Percentiles rank a stretch among this genome's conserved stretches.
Evolutionary conservation across 2,329 filamentous ascomycete genomes (phyloP).

Genomic region (Chrysoporthe cubensis): DNA sequence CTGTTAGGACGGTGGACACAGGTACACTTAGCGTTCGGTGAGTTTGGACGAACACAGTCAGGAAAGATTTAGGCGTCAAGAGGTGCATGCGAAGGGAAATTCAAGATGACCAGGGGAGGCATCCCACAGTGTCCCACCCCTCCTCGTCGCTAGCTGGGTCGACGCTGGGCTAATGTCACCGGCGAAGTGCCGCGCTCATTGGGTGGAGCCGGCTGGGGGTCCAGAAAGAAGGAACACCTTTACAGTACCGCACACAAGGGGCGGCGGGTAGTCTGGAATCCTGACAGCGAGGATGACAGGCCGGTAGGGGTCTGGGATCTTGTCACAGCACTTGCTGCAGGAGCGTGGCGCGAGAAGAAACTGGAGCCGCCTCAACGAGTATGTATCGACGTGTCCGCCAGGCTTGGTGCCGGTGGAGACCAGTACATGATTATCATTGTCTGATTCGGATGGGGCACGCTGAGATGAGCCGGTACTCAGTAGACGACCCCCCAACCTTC

Average conservation of each 20-base stretch:
- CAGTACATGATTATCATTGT: neutral
- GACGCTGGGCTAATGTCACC: conserved; percentile 2
- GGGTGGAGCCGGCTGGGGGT: conserved; percentile 4
- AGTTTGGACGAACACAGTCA: neutral
- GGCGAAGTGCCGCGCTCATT: conserved; percentile 8
- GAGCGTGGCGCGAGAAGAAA: neutral
- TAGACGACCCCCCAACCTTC: neutral
- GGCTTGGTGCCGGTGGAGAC: neutral
- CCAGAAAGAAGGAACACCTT: conserved; percentile 8
- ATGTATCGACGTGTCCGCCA: neutral
- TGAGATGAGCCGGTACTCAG: conserved; percentile 1
- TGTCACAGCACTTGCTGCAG: neutral
- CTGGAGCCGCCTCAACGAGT: neutral
- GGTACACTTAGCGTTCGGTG: neutral
- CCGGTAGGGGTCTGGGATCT: neutral
- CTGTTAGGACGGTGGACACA: too few species aligned
- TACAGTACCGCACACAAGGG: neutral
- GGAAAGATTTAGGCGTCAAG: neutral
- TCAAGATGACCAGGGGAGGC: neutral
- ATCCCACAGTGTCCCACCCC: conserved; percentile 14
- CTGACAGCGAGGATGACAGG: neutral
- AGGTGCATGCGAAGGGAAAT: neutral
- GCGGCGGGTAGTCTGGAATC: neutral
- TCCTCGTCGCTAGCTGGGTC: neutral
- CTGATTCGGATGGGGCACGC: neutral